A percentile compares a stretch with the other conserved stretches of the same genome.
phyloP scores from a whole-genome alignment of 2,329 filamentous ascomycete genomes.

The Curvularia lunata region DNA sequence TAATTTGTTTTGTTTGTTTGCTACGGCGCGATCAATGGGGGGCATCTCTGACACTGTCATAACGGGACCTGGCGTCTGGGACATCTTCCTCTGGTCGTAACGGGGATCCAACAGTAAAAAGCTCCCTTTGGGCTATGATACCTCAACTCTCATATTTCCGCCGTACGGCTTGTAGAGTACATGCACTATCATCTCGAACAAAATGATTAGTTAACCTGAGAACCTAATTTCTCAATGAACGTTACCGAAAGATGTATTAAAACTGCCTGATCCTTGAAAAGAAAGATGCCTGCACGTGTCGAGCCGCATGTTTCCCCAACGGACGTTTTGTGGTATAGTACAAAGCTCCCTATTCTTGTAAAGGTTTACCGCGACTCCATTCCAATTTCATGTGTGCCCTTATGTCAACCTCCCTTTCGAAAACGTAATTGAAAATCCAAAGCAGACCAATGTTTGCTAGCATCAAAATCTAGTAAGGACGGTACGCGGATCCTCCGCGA shows the following conservation, averaged over 20 bases:
- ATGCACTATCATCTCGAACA: not conserved
- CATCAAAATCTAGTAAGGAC: slow-evolving; percentile 21
- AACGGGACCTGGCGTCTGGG: slow-evolving; percentile 11
- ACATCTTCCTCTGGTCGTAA: not conserved
- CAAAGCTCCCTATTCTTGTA: slow-evolving; percentile 11
- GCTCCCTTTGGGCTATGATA: slow-evolving; percentile 9
- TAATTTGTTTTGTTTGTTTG: slow-evolving; percentile 4
- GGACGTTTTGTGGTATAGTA: slow-evolving; percentile 13
- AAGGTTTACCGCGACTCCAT: slow-evolving; percentile 10
- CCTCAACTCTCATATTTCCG: slow-evolving; percentile 3
- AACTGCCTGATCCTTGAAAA: slow-evolving; percentile 5
- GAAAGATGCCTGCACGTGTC: slow-evolving; percentile 1
- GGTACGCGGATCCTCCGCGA: slow-evolving; percentile 35
- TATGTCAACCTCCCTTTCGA: slow-evolving; percentile 1
- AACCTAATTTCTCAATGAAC: not conserved
- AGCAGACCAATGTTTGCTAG: slow-evolving; percentile 9
- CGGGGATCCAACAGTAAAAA: not conserved
- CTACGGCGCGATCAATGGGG: slow-evolving; percentile 2
- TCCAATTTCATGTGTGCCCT: slow-evolving; percentile 16
- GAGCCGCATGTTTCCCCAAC: slow-evolving; percentile 7
- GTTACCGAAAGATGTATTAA: slow-evolving; percentile 14
- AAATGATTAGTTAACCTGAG: not conserved
- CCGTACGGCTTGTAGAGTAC: not conserved
- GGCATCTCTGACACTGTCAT: not conserved
- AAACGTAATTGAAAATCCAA: not conserved